Conservation (phyloP, 768 basidiomycete species). For the Mycena kentingensis region DNA sequence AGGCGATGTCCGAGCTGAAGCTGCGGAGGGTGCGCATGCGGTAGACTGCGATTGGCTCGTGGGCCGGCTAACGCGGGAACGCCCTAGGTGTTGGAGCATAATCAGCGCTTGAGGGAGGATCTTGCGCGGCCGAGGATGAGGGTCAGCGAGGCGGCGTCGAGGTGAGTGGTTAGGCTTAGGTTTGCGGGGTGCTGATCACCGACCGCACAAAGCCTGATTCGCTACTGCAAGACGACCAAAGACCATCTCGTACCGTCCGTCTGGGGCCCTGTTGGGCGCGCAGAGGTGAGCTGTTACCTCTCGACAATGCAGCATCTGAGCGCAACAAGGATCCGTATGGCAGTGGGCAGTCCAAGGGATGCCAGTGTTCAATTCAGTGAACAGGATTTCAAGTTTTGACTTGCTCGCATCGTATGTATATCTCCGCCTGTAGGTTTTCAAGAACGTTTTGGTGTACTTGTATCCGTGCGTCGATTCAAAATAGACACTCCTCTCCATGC, state of each 20-base stretch:
- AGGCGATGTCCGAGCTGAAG: conserved; percentile 98
- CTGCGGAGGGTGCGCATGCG: conserved; percentile 55
- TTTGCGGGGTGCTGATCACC: not conserved
- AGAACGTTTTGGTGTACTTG: conserved; percentile 4
- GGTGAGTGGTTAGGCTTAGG: conserved; percentile 48
- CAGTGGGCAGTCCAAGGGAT: conserved; percentile 58
- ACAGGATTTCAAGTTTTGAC: not conserved
- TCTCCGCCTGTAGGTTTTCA: not conserved
- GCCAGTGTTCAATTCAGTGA: conserved; percentile 62
- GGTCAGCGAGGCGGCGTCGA: conserved; percentile 89
- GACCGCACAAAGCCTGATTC: conserved; percentile 67
- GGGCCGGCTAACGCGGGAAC: not conserved
- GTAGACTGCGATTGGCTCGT: not conserved
- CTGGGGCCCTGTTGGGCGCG: conserved; percentile 93
- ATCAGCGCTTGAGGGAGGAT: conserved; percentile 88
- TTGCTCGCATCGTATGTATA: conserved; percentile 1
- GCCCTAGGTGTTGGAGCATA: conserved; percentile 77
- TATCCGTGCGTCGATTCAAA: not conserved
- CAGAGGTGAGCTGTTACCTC: too few relatives aligned
- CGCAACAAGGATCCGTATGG: conserved; percentile 96
- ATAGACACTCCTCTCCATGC: too few relatives aligned
- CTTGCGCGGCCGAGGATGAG: conserved; percentile 81
- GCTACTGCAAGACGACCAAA: conserved; percentile 61
- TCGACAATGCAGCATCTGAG: too few relatives aligned
- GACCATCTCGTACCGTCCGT: conserved; percentile 81